Base-by-base conservation (phyloP, 1,139 yeast genomes). In the Yamadazyma dendronema region DNA sequence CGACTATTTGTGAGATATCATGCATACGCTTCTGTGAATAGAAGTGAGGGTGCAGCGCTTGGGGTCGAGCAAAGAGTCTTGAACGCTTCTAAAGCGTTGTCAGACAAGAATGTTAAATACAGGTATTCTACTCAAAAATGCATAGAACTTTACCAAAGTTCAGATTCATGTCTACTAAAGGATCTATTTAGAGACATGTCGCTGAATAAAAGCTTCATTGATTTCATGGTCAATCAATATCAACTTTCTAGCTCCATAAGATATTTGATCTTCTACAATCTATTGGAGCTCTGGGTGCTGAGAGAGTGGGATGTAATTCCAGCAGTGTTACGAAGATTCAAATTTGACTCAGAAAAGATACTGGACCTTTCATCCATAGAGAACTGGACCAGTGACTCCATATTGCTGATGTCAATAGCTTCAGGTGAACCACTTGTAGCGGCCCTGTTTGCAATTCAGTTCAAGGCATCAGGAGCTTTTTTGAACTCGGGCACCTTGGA, bases 341-440 rank as follows among this genome's bases (percentile, higher is more conserved):
- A n/a, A n/a, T n/a, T n/a, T n/a, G n/a, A n/a, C n/a, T n/a, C n/a
- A n/a, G n/a, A n/a, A n/a, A n/a, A n/a, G n/a, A n/a, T n/a, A n/a
- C n/a, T n/a, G n/a, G 22, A 19, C 22, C 22, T 9, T 19, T 19
- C 22, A 6, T 7, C 22, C 9, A 7, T 9, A 6, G 9, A 19
- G 22, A 9, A 19, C 22, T 6, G 8, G 9, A 19, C 9, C 9
- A 9, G 22, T 19, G 9, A 15, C 6, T 11, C 17, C 15, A n/a
- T 14, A 4, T 26, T 26, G 29, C 14, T 14, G 11, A 52, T 50
- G 31, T 40, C 55, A 7, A 37, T 45, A 10, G 13, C 34, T 2
- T 40, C 47, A 4, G 66, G 67, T 2, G 64, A 61, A 11, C 52
- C 50, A 10, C 31, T 59, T 11, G 37, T 59, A 5, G 63, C 60